Evolutionary conservation across 805 yeast genomes (phyloP).

Genomic region (Ogataea henricii): DNA sequence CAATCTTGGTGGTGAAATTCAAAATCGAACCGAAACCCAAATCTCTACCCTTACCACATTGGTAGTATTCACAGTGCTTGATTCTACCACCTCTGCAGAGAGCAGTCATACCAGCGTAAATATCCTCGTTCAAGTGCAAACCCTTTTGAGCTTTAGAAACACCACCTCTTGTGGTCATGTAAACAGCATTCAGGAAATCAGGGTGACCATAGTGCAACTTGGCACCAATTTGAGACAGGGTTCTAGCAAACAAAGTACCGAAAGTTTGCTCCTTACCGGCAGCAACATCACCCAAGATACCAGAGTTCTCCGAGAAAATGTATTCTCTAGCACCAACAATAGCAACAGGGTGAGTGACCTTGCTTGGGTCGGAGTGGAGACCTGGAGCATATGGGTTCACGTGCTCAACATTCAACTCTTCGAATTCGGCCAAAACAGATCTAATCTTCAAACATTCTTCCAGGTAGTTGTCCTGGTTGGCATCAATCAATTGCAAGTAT

Average conservation of each 20-base stretch:
- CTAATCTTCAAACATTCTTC: slow-evolving; percentile 85
- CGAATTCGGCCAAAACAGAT: slow-evolving; percentile 80
- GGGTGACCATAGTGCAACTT: slow-evolving; percentile 89
- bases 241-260: slow-evolving; percentile 83
- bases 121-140: slow-evolving; percentile 83
- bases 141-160: slow-evolving; percentile 87
- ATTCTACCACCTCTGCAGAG: slow-evolving; percentile 83
- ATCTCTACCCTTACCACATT: slow-evolving; percentile 91
- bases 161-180: slow-evolving; percentile 87
- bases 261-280: slow-evolving; percentile 91
- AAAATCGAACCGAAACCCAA: slow-evolving; percentile 83
- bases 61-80: slow-evolving; percentile 84
- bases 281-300: slow-evolving; percentile 85
- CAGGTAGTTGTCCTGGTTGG: slow-evolving; percentile 82
- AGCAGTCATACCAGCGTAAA: slow-evolving; percentile 87
- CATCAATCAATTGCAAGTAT: slow-evolving; percentile 81
- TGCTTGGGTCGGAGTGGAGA: slow-evolving; percentile 55
- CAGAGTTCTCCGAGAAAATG: slow-evolving; percentile 83
- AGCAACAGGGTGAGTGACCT: slow-evolving; percentile 67
- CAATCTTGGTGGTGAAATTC: slow-evolving; percentile 85
- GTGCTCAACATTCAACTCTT: slow-evolving; percentile 73
- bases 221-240: slow-evolving; percentile 82
- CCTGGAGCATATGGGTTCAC: slow-evolving; percentile 81
- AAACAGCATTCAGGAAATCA: slow-evolving; percentile 74
- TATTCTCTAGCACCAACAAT: slow-evolving; percentile 87